These are phyloP conservation scores for Pseudogymnoascus sp. DNA, from an alignment of 2,329 filamentous ascomycete genomes.

Conservation along the genomic window DNA sequence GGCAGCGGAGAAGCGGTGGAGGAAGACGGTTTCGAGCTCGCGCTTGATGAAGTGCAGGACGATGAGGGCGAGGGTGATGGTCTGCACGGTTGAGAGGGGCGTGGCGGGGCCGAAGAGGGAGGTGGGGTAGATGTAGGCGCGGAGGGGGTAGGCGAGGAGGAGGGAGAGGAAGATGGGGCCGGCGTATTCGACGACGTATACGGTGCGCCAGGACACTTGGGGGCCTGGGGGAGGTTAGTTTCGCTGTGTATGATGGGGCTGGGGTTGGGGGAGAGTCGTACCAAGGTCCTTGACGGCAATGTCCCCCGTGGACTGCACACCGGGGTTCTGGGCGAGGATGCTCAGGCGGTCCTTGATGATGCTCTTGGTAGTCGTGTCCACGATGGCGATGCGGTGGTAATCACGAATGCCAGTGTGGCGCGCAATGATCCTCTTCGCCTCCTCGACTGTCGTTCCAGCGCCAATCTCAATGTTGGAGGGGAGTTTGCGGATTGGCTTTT, in stretches of 20 bases:
- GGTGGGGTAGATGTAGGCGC: constrained; percentile 62
- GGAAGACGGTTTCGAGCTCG: constrained; percentile 86
- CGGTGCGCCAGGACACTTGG: constrained; percentile 86
- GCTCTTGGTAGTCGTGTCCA: constrained; percentile 53
- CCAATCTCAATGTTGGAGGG: constrained; percentile 45
- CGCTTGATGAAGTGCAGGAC: constrained; percentile 86
- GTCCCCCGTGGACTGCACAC: constrained; percentile 44
- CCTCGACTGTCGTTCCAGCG: constrained; percentile 47
- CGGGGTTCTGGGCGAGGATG: constrained; percentile 41
- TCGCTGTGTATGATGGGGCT: constrained; percentile 5
- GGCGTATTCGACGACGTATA: constrained; percentile 92
- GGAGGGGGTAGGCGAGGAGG: constrained; percentile 60
- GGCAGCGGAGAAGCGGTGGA: constrained; percentile 89
- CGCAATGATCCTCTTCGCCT: constrained; percentile 51
- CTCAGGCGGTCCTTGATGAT: constrained; percentile 56
- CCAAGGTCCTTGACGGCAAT: constrained; percentile 91
- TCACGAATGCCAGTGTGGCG: constrained; percentile 45
- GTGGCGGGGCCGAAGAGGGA: constrained; percentile 33
- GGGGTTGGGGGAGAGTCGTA: constrained; percentile 36
- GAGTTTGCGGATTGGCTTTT: constrained; percentile 36
- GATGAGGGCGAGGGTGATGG: constrained; percentile 66
- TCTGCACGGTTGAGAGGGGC: constrained; percentile 60
- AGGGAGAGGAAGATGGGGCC: constrained; percentile 86
- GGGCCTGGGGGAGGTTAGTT: constrained; percentile 49
- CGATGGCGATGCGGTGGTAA: constrained; percentile 56